Percentiles rank a stretch among this genome's conserved stretches.
Conservation (phyloP, 257 asterid species). For the Fraxinus americana region DNA sequence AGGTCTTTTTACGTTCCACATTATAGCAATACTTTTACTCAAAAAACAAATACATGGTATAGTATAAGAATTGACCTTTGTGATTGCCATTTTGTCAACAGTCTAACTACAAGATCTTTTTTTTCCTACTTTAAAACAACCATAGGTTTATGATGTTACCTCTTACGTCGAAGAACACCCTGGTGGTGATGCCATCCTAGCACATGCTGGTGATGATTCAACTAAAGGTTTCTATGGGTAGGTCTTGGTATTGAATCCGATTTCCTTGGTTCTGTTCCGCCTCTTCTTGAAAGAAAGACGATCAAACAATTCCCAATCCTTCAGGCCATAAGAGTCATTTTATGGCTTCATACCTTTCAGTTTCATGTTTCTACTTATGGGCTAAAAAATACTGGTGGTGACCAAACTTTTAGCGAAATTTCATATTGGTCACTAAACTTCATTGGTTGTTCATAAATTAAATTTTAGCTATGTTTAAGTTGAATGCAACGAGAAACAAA, state of each 20-base stretch:
- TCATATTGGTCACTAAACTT: neutral
- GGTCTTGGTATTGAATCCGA: constrained; percentile 1
- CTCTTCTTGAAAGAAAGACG: no score
- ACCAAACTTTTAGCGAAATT: neutral
- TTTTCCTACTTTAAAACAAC: neutral
- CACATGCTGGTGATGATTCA: constrained; percentile 92
- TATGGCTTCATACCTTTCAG: neutral
- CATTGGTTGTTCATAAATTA: neutral
- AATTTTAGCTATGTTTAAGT: neutral
- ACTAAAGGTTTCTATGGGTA: constrained; percentile 85
- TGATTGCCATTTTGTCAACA: neutral
- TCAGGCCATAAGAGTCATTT: neutral
- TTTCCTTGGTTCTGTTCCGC: neutral
- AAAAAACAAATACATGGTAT: neutral
- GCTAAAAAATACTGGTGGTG: neutral
- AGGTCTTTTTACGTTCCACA: constrained; percentile 44
- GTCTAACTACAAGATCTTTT: constrained; percentile 4
- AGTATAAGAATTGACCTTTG: neutral
- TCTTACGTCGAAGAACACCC: constrained; percentile 97
- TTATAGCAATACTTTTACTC: neutral
- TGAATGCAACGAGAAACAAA: neutral
- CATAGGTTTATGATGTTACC: constrained; percentile 90
- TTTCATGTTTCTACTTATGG: neutral
- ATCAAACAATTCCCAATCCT: neutral
- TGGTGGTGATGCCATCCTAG: constrained; percentile 94